phyloP scores from a whole-genome alignment of 768 basidiomycete species.

The Xerocomus spinulosus region DNA sequence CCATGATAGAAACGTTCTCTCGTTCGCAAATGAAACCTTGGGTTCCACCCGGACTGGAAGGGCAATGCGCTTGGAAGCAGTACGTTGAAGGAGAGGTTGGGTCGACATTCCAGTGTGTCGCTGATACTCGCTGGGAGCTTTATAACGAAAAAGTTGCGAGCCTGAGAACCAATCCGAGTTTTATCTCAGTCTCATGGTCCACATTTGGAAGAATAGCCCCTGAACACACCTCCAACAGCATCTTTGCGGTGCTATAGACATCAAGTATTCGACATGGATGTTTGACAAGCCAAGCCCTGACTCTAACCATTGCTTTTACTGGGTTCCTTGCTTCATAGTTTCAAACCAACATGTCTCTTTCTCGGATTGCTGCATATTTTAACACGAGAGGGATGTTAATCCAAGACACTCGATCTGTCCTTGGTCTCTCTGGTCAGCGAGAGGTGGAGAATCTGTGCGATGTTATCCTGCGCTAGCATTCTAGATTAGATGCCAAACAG shows the following conservation, averaged over 20 bases:
- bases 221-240: no score
- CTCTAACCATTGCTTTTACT: conserved; percentile 67
- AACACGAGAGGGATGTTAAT: no score
- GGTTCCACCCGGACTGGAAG: conserved; percentile 93
- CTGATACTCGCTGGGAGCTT: not conserved
- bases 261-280: no score
- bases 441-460: conserved; percentile 16
- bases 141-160: not conserved
- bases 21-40: conserved; percentile 93
- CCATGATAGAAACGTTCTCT: conserved; percentile 97
- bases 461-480: conserved; percentile 24
- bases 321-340: conserved; percentile 35
- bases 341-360: conserved; percentile 23
- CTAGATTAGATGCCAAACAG: conserved; percentile 24
- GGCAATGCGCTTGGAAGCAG: conserved; percentile 90
- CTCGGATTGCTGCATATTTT: no score
- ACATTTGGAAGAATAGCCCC: conserved; percentile 19
- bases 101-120: conserved; percentile 68
- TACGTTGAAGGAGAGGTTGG: conserved; percentile 94
- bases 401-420: conserved; percentile 19
- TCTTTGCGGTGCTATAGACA: no score
- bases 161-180: conserved; percentile 6
- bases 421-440: conserved; percentile 23
- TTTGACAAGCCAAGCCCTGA: no score
- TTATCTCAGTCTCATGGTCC: conserved; percentile 1